Evolutionary conservation across 306 rosid species (phyloP), one percentile per base, ranked within the genome.

Genomic region (Datisca glomerata): DNA sequence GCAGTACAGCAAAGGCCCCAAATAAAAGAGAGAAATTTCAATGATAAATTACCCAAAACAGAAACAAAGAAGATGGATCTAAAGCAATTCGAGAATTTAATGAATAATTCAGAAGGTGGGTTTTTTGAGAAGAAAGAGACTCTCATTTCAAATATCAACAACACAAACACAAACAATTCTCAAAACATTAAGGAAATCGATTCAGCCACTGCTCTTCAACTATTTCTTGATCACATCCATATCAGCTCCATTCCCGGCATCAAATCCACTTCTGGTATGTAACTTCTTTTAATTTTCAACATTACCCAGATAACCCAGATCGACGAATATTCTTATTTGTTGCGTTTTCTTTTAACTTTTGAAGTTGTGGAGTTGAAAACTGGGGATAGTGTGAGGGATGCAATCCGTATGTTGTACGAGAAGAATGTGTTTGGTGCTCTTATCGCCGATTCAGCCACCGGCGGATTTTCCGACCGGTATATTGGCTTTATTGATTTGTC

Each of bases 331-430:
- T 14, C 12, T 40, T 13, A 1, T 41, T 14, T 21, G 18, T 6
- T 53, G 28, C 10, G 12, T 21, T 11, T 55, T 33, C 21, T 29
- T 1, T 43, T 41, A 17, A 18, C 24, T 39, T 14, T 15, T 2
- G 1, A 47, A 79, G 93, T 67, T 41, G 41, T 74, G 60, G 86
- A 74, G 56, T 45, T 85, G 55, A 71, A 67, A 59, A 54, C 61
- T 34, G 87, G 72, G 41, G 77, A 66, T 35, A 35, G 19, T 43
- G 55, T 85, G 6, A 64, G 58, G 58, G 65, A 79, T 45, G 93
- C 81, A 37, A 69, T 74, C 43, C 56, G 35, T 45, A 28, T 47
- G 55, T 18, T 73, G 67, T 64, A 66, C 20, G 51, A 58, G 52
- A 71, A 61, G 56, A 63, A 73, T 43, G 59, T 59, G 10, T 55